Conservation (phyloP, 306 rosid genomes). For the Sicyos edulis region DNA sequence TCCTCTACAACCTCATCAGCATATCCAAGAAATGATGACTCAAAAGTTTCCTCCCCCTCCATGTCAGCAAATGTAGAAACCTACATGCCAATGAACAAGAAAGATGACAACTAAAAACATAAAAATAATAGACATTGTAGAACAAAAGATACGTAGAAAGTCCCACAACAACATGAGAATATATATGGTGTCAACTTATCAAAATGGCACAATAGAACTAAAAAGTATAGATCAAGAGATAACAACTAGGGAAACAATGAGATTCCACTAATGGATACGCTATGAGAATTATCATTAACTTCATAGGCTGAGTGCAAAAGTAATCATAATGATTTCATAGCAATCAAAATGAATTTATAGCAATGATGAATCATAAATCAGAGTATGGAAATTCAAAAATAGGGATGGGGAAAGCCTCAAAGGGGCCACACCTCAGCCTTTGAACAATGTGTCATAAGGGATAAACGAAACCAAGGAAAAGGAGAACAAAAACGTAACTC, state of each 20-base stretch:
- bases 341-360: no score
- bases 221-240: not conserved
- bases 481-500: no score
- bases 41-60: conserved; percentile 99
- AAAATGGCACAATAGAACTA: not conserved
- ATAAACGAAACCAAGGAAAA: no score
- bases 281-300: not conserved
- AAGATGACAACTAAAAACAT: conserved; percentile 11
- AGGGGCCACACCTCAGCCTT: no score
- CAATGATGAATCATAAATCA: no score
- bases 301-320: not conserved
- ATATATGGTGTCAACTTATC: not conserved
- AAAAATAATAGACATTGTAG: not conserved
- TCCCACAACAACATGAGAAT: no score
- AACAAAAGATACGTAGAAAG: not conserved
- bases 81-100: conserved; percentile 32
- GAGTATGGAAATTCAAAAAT: no score
- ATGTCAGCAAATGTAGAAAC: conserved; percentile 98
- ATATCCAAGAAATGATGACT: conserved; percentile 77
- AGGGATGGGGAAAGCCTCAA: no score
- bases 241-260: not conserved
- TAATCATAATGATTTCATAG: no score
- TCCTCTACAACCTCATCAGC: conserved; percentile 99
- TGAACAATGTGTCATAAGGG: no score
- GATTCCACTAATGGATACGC: not conserved